Conservation (phyloP, 2,329 filamentous ascomycete species). For the Clarireedia homoeocarpa region DNA sequence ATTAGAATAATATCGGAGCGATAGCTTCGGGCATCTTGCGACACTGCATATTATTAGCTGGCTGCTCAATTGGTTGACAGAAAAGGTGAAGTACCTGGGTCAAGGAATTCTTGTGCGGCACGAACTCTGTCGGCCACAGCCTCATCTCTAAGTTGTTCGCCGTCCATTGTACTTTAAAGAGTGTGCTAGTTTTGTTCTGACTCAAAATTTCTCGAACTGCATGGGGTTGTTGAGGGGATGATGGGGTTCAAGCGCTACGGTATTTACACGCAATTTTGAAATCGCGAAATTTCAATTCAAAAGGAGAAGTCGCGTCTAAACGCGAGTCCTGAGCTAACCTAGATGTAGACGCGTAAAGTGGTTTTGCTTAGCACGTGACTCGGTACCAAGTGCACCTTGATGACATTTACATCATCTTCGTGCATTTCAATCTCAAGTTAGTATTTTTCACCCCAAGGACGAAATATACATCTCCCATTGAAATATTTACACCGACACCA, state of each 20-base stretch:
- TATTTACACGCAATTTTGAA: neutral
- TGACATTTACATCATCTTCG: neutral
- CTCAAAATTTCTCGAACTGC: neutral
- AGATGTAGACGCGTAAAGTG: conserved; percentile 4
- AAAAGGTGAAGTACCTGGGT: conserved; percentile 61
- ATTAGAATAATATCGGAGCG: conserved; percentile 79
- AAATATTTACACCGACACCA: too few relatives aligned
- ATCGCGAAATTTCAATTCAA: conserved; percentile 7
- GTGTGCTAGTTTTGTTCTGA: neutral
- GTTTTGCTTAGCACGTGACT: neutral
- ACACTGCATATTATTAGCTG: conserved; percentile 16
- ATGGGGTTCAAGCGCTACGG: neutral
- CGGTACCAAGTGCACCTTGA: neutral
- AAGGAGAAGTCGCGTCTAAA: conserved; percentile 3
- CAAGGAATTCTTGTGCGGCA: conserved; percentile 84
- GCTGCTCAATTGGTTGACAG: conserved; percentile 17
- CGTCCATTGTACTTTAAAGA: conserved; percentile 45
- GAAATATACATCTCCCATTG: too few relatives aligned
- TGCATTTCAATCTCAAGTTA: too few relatives aligned
- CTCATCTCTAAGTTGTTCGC: conserved; percentile 72
- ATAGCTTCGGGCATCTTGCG: conserved; percentile 52
- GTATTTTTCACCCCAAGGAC: neutral
- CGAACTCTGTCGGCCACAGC: conserved; percentile 76
- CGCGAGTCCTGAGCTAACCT: neutral
- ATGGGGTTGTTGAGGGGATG: neutral